Percentiles rank a stretch among this genome's conserved stretches.
These are phyloP conservation scores for Wallacemonas collosoma DNA, from an alignment of 208 protist species.

Conservation along the genomic window DNA sequence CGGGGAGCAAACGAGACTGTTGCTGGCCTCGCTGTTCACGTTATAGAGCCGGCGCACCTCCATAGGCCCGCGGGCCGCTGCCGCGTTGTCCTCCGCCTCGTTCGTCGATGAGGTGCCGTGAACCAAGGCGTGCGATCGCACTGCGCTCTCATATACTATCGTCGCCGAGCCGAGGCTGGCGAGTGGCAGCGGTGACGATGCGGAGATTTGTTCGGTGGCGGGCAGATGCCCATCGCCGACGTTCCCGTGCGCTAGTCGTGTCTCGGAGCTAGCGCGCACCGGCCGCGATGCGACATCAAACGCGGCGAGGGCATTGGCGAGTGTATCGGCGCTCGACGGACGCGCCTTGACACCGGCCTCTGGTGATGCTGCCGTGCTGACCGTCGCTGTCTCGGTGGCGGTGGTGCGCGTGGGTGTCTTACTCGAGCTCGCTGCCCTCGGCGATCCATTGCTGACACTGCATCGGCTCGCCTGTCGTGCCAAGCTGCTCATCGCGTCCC, in stretches of 20 bases:
- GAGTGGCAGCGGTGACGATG: neutral
- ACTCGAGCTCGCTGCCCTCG: neutral
- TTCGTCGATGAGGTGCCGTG: neutral
- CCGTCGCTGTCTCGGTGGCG: neutral
- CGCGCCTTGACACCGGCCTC: neutral
- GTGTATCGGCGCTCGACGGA: neutral
- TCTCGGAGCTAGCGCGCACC: slow-evolving; percentile 2
- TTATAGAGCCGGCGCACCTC: neutral
- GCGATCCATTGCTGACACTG: neutral
- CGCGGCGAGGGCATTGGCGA: neutral
- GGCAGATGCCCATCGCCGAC: neutral
- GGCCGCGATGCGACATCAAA: neutral
- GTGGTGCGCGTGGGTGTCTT: neutral
- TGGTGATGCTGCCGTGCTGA: neutral
- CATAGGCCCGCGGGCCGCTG: too few species aligned
- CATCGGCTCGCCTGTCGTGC: neutral
- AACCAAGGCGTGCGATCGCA: neutral
- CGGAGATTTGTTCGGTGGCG: neutral
- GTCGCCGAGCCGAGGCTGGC: slow-evolving; percentile 1
- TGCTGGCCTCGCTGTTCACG: slow-evolving; percentile 5
- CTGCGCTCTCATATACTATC: neutral
- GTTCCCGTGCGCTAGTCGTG: neutral
- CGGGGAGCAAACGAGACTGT: neutral
- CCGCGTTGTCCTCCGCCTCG: too few species aligned
- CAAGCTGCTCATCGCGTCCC: slow-evolving; percentile 24